Evolutionary conservation across 441 rosid species (phyloP).

Genomic region (Gossypium davidsonii): DNA sequence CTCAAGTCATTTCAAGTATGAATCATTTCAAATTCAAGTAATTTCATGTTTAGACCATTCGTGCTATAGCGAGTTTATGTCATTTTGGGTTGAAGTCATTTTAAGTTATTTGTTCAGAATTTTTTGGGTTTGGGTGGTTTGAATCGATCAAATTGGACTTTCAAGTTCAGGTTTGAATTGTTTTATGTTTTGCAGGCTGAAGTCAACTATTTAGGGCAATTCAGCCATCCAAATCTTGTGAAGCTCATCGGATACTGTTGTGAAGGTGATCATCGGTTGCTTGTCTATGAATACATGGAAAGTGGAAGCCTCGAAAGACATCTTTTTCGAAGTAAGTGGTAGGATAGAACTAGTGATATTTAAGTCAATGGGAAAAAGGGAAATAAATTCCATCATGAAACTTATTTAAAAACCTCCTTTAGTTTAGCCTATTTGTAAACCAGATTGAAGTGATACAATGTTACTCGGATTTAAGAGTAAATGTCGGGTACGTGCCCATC

Average conservation of each 20-base stretch:
- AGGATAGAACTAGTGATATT: neutral
- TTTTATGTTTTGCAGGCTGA: conserved; percentile 57
- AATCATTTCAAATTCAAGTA: too few species aligned
- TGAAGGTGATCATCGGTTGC: conserved; percentile 85
- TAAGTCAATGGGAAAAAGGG: neutral
- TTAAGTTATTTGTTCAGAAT: too few species aligned
- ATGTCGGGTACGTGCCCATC: neutral
- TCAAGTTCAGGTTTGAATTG: neutral
- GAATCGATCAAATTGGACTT: neutral
- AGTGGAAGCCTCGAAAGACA: conserved; percentile 90
- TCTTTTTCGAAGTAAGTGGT: conserved; percentile 80
- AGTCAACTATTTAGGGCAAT: conserved; percentile 88
- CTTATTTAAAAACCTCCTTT: neutral
- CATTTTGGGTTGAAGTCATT: too few species aligned
- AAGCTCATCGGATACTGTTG: conserved; percentile 97
- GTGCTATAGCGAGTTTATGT: too few species aligned
- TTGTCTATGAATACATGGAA: conserved; percentile 93
- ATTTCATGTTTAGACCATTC: too few species aligned
- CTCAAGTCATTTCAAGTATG: too few species aligned
- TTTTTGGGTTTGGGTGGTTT: neutral
- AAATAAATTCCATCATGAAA: neutral
- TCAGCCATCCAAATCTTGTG: conserved; percentile 86
- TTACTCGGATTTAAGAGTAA: neutral
- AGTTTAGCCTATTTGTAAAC: neutral
- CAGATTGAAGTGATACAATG: neutral